Base-by-base conservation (phyloP, 1,284 basidiomycete genomes). In the Apiotrichum akiyoshidainum region DNA sequence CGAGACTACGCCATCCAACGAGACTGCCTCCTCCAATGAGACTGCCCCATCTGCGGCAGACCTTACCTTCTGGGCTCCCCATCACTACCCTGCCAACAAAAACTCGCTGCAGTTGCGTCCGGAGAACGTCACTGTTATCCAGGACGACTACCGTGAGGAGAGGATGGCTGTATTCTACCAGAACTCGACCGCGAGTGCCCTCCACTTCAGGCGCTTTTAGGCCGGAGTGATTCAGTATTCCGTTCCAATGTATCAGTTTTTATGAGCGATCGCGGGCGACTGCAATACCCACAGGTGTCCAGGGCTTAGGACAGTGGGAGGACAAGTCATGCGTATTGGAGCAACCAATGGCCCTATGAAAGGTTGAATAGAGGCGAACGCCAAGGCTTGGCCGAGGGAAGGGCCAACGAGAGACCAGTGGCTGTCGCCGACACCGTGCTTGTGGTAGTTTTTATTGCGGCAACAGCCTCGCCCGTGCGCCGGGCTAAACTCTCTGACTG, bases 91-190 rank as follows among this genome's bases (percentile, higher is more conserved):
- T 8, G 51, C 22, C 17, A 57, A 61, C 39, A 62, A 64, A 52
- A 70, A 72, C 63, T 67, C 72, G 61, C 56, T 76, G 16, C 54
- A 63, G 14, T 13, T 44, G 17, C 19, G 42, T 13, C 11, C n/a
- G 1, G 19, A 58, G 34, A 72, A 72, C 60, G 35, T 68, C 13
- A 66, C 65, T 1, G 54, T 75, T 44, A 67, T 76, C 54, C 56
- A 61, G 58, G 75, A 77, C 56, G 63, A 61, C 37, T 78, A 71
- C 51, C 61, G 76, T 44, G 54, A 68, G 46, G 52, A 64, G 26
- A 31, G 17, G 17, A 47, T 47, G 6, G 8, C 5, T 17, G 46
- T 47, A 31, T 47, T 47, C 17, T 47, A 34, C 46, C 11, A 47
- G 14, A 34, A 10, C 5, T 14, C 13, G 8, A 19, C 34, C 31